Evolutionary conservation across 352 stramenopile species (phyloP), one percentile per base, ranked within the genome.

Genomic region (Phytophthora pinifolia): DNA sequence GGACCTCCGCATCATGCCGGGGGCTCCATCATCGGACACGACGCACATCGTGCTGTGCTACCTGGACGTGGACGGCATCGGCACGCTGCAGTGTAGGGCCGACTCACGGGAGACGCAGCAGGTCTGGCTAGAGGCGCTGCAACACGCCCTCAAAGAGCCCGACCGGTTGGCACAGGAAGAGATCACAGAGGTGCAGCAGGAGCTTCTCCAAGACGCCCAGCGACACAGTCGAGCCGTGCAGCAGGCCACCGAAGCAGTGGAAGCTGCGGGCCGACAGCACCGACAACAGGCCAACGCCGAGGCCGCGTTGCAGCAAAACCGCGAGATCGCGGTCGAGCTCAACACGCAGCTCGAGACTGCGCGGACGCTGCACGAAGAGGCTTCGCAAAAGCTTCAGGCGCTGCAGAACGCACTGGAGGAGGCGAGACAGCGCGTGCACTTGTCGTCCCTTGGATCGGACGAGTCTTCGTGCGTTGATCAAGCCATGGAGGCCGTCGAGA

Each of bases 81-180:
- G 57, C 31, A 57, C 48, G 32, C 82, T 88, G 42, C 65, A 82
- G 22, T 90, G 78, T 48, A 70, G 72, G 25, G 76, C 73, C 4
- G 79, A 88, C 20, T 87, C 83, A 7, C 49, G 54, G 3, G 76
- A 82, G 18, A 70, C 68, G 9, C 83, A 89, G 20, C 43, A 71
- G 27, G 22, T 76, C 18, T 92, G 83, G 83, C 54, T 90, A 13
- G 42, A 62, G 10, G 73, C 83, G 7, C 42, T 92, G 17, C 74
- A 84, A 36, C 61, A 86, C 50, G 82, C 76, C 14, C 62, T 92
- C 15, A 76, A 88, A 9, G 83, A 92, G 51, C 83, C 83, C 1
- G 61, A 88, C 20, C 83, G 83, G 2, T 79, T 92, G 41, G 72
- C 82, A 1, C 65, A 86, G 35, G 83, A 92, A 14, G 83, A 92